Conservation (phyloP, 2,329 filamentous ascomycete genomes). For the Aspergillus vadensis region DNA sequence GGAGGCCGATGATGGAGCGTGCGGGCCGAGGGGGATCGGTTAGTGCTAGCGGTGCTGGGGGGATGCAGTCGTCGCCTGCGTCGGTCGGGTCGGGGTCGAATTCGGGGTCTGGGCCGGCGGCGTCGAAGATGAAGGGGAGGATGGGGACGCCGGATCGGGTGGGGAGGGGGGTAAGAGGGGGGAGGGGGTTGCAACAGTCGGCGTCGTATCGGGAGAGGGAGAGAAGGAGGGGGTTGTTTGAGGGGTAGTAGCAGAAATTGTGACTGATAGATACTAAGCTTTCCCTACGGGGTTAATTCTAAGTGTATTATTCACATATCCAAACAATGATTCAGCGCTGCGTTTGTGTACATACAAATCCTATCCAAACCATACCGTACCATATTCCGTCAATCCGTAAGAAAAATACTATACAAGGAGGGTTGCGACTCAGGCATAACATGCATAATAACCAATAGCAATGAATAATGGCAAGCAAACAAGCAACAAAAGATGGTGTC, state of each 20-base stretch:
- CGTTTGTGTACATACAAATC: slow-evolving; percentile 7
- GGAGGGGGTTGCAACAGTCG: slow-evolving; percentile 13
- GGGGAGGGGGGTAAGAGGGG: slow-evolving; percentile 13
- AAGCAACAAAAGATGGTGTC: not conserved
- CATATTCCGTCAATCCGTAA: slow-evolving; percentile 8
- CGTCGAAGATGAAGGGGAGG: slow-evolving; percentile 14
- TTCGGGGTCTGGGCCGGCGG: too few relatives aligned
- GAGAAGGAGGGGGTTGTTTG: slow-evolving; percentile 25
- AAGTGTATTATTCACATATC: slow-evolving; percentile 1
- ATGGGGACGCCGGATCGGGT: slow-evolving; percentile 17
- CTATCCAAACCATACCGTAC: slow-evolving; percentile 5
- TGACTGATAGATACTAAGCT: not conserved
- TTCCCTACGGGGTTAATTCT: too few relatives aligned
- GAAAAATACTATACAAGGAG: slow-evolving; percentile 14
- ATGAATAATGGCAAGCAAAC: slow-evolving; percentile 3
- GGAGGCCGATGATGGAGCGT: slow-evolving; percentile 8
- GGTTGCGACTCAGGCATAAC: not conserved
- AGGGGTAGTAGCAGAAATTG: too few relatives aligned
- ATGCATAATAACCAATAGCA: not conserved
- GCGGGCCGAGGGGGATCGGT: not conserved
- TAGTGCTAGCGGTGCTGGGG: too few relatives aligned
- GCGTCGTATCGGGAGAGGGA: slow-evolving; percentile 21
- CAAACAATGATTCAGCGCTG: not conserved
- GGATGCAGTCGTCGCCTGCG: slow-evolving; percentile 9
- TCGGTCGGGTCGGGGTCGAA: slow-evolving; percentile 14